A percentile compares a stretch with the other conserved stretches of the same genome.
phyloP scores from a whole-genome alignment of 345 rosid genomes.

The Aquilaria malaccensis region DNA sequence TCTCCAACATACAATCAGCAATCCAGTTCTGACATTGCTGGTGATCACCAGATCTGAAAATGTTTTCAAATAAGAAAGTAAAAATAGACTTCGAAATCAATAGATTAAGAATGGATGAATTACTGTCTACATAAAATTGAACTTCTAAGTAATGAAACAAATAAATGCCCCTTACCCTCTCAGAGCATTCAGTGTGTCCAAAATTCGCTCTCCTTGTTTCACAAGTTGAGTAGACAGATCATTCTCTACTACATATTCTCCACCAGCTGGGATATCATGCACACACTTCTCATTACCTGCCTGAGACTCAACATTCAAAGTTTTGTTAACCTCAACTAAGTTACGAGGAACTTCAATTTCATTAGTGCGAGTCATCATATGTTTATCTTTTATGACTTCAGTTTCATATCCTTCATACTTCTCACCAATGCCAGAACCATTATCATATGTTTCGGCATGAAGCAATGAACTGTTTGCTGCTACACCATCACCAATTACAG shows the following conservation, averaged over 20 bases:
- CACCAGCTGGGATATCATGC: constrained; percentile 17
- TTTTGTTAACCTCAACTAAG: constrained; percentile 20
- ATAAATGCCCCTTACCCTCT: constrained; percentile 42
- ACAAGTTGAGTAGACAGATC: constrained; percentile 47
- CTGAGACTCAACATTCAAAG: constrained; percentile 17
- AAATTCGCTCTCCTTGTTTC: constrained; percentile 45
- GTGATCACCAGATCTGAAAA: constrained; percentile 49
- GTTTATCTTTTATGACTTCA: constrained; percentile 24
- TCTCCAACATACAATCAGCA: constrained; percentile 53
- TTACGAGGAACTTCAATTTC: constrained; percentile 23
- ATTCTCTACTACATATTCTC: constrained; percentile 22
- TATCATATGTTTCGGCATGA: constrained; percentile 22
- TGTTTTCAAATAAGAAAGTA: constrained; percentile 11
- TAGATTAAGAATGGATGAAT: neutral
- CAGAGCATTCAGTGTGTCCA: constrained; percentile 69
- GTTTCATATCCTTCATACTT: constrained; percentile 20
- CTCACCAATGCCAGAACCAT: constrained; percentile 19
- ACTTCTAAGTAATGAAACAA: constrained; percentile 6
- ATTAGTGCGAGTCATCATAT: constrained; percentile 16
- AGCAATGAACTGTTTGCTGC: constrained; percentile 16
- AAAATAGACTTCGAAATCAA: constrained; percentile 5
- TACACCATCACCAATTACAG: constrained; percentile 10
- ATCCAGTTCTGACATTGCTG: constrained; percentile 43
- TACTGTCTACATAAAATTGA: neutral
- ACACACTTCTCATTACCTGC: constrained; percentile 14